Evolutionary conservation across 2,329 filamentous ascomycete genomes (phyloP), one percentile per base, ranked within the genome.

Genomic region (Colletotrichum sublineola): DNA sequence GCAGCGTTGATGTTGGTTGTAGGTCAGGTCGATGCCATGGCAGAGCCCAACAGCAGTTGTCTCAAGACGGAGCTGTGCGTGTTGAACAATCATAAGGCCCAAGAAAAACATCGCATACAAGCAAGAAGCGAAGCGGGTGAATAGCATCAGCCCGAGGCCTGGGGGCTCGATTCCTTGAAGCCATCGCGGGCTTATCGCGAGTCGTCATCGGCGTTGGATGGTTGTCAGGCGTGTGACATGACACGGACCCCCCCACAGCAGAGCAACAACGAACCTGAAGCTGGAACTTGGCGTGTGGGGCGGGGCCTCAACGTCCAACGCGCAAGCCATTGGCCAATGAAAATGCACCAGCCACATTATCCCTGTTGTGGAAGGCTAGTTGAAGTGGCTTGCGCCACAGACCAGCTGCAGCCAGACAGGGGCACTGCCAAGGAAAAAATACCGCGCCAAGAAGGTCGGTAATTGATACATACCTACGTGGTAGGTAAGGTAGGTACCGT

Each of bases 401-500:
- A 5, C 33, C 42, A 36, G 33, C 57, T 50, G 52, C 44, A 63
- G 15, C 48, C 20, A 36, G 24, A 52, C 52, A 65, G 46, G 48
- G 68, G 55, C 42, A 11, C 20, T 70, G 68, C 68, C 68, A 70
- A 67, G 68, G 55, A 70, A 68, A 61, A 29, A 42, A 15, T n/a
- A 6, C 24, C 24, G 36, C 44, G 50, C 48, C 53, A 56, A 56
- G 60, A 8, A 36, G 24, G 24, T 24, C 24, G 24, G 24, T 24
- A 24, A 36, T 36, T 5, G 33, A 36, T 36, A 36, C 33, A 6
- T 15, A 42, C 40, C 40, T 42, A 42, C 40, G 38, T 40, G 38
- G 38, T 24, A 24, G 24, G 24, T 24, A 24, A 24, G 24, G 24
- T 24, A 24, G 24, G 24, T 36, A 36, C 33, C 33, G 3, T 42